Conservation (phyloP, 441 rosid genomes). For the Gossypium gossypioides region DNA sequence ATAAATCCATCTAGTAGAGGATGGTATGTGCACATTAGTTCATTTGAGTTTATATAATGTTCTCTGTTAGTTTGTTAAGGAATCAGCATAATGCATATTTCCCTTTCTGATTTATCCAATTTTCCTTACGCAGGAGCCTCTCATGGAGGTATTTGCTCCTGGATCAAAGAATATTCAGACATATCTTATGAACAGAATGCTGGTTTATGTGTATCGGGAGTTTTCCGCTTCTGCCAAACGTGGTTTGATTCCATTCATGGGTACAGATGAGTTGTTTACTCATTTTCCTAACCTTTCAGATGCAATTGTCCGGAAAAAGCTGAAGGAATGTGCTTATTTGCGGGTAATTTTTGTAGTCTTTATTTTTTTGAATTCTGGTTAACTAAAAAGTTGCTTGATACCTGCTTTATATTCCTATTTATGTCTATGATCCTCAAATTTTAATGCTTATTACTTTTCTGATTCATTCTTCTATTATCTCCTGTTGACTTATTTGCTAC, state of each 20-base stretch:
- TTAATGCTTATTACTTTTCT: neutral
- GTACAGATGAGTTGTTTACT: slow-evolving; percentile 60
- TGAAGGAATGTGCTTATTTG: slow-evolving; percentile 61
- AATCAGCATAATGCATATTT: neutral
- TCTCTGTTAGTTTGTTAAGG: neutral
- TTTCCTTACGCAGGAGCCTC: slow-evolving; percentile 67
- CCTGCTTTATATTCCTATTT: neutral
- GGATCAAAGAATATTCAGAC: slow-evolving; percentile 74
- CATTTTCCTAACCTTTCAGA: slow-evolving; percentile 71
- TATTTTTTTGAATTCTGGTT: neutral
- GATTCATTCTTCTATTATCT: neutral
- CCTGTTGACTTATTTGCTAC: slow-evolving; percentile 17
- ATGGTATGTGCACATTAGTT: neutral
- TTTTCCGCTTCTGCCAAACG: slow-evolving; percentile 59
- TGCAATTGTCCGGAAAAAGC: slow-evolving; percentile 53
- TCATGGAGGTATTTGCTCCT: slow-evolving; percentile 87
- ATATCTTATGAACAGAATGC: slow-evolving; percentile 61
- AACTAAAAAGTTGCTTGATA: neutral
- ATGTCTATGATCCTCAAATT: neutral
- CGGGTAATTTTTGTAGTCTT: slow-evolving; percentile 36
- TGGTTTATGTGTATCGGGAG: slow-evolving; percentile 76
- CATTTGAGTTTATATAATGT: neutral
- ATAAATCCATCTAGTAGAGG: neutral
- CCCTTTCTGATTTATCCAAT: slow-evolving; percentile 7
- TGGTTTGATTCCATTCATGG: slow-evolving; percentile 48